Percentiles rank a stretch among this genome's conserved stretches.
phyloP scores from a whole-genome alignment of 2,329 filamentous ascomycete genomes.

The Paramyrothecium sp. region DNA sequence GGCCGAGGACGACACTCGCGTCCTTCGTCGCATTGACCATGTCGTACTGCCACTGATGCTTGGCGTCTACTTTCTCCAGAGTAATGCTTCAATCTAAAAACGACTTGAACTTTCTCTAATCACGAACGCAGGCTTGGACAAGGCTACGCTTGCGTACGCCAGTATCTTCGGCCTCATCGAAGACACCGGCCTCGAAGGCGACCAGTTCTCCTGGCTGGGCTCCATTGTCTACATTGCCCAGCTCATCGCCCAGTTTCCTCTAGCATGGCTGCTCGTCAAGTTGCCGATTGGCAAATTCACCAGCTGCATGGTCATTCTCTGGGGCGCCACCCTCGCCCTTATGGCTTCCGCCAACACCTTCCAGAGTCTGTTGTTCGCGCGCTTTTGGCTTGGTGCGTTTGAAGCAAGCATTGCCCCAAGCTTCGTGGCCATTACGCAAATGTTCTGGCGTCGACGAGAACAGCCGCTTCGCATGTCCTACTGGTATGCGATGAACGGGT shows the following conservation, averaged over 20 bases:
- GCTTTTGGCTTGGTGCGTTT: constrained; percentile 1
- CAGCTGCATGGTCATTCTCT: constrained; percentile 1
- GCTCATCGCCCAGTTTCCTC: constrained; percentile 1
- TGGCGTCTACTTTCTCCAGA: constrained; percentile 5
- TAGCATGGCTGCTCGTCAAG: constrained; percentile 2
- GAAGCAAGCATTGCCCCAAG: constrained; percentile 1
- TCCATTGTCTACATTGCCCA: constrained; percentile 19
- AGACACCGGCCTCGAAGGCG: constrained; percentile 42
- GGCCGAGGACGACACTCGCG: constrained; percentile 16
- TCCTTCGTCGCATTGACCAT: constrained; percentile 13
- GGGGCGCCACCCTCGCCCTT: not conserved
- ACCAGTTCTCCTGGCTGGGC: constrained; percentile 63
- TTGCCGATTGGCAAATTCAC: constrained; percentile 3
- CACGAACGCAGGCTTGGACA: not conserved
- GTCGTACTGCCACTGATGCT: constrained; percentile 17
- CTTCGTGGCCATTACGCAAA: constrained; percentile 1
- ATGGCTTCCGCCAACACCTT: not conserved
- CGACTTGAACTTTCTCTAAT: not conserved
- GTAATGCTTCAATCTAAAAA: not conserved
- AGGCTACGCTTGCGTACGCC: constrained; percentile 47
- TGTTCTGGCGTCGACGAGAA: constrained; percentile 2
- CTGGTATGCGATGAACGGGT: constrained; percentile 2
- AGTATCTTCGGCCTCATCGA: constrained; percentile 57
- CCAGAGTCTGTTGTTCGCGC: not conserved
- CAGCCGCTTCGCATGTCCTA: constrained; percentile 3